phyloP scores from a whole-genome alignment of 2,329 filamentous ascomycete species.

The Neonectria punicea region DNA sequence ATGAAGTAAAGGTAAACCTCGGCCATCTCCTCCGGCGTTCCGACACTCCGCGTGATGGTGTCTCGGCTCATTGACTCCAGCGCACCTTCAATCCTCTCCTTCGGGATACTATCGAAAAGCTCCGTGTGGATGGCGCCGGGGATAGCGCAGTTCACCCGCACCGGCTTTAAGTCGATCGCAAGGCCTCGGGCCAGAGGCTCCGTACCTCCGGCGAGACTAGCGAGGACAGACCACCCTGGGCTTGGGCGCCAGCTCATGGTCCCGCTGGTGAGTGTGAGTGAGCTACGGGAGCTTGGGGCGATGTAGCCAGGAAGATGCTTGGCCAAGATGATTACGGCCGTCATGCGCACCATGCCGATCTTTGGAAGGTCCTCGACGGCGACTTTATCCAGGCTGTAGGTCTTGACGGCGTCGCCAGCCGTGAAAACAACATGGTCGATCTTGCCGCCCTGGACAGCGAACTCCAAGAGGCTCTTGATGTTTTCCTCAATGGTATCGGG shows the following conservation, averaged over 20 bases:
- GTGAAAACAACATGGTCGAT: slow-evolving; percentile 69
- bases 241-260: slow-evolving; percentile 60
- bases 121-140: slow-evolving; percentile 65
- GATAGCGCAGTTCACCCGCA: slow-evolving; percentile 70
- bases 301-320: slow-evolving; percentile 61
- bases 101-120: slow-evolving; percentile 41
- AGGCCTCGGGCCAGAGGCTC: slow-evolving; percentile 65
- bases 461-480: slow-evolving; percentile 58
- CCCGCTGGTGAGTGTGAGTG: slow-evolving; percentile 68
- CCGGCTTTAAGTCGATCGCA: slow-evolving; percentile 70
- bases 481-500: slow-evolving; percentile 48
- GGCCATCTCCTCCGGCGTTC: slow-evolving; percentile 52
- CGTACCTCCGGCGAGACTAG: slow-evolving; percentile 60
- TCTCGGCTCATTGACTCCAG: slow-evolving; percentile 30
- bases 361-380: slow-evolving; percentile 52
- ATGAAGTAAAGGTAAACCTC: slow-evolving; percentile 57
- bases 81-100: slow-evolving; percentile 23
- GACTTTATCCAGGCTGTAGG: slow-evolving; percentile 53
- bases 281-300: slow-evolving; percentile 52
- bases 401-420: slow-evolving; percentile 57
- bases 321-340: slow-evolving; percentile 61
- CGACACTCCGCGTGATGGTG: slow-evolving; percentile 38
- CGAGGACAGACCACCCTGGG: slow-evolving; percentile 61
- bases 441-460: slow-evolving; percentile 57
- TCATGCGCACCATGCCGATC: slow-evolving; percentile 60